phyloP scores from a whole-genome alignment of 2,329 filamentous ascomycete species.

The Fusarium illudens region DNA sequence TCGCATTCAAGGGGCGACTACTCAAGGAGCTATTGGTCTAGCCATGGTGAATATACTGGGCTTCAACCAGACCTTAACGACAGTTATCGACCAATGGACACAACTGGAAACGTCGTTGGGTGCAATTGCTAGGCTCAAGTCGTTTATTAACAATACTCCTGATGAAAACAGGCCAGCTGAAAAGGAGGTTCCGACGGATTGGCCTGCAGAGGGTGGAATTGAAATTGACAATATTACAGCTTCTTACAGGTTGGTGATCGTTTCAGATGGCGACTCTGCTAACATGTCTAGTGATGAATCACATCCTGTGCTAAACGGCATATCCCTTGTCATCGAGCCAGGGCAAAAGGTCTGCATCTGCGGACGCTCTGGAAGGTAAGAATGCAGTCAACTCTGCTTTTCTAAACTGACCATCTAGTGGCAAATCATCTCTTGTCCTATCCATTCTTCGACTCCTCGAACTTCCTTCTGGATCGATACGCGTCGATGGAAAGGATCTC shows the following conservation, averaged over 20 bases:
- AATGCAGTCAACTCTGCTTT: rapidly evolving
- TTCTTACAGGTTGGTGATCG: slow-evolving; percentile 35
- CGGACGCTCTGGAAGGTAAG: slow-evolving; percentile 55
- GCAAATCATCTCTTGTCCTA: slow-evolving; percentile 59
- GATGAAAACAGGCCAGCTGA: slow-evolving; percentile 39
- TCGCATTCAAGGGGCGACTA: slow-evolving; percentile 30
- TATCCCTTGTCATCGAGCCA: slow-evolving; percentile 37
- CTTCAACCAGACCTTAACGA: slow-evolving; percentile 44
- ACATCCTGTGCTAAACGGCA: slow-evolving; percentile 13
- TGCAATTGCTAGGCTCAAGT: slow-evolving; percentile 47
- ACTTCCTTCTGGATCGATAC: slow-evolving; percentile 48
- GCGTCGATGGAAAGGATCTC: slow-evolving; percentile 55
- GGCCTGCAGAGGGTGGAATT: slow-evolving; percentile 42
- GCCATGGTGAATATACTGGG: slow-evolving; percentile 42
- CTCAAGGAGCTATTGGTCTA: slow-evolving; percentile 44
- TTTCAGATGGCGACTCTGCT: background rate
- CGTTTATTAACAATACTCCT: slow-evolving; percentile 41
- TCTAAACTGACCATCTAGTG: slow-evolving; percentile 44
- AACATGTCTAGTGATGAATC: slow-evolving; percentile 23
- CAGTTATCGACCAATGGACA: slow-evolving; percentile 49
- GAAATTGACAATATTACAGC: slow-evolving; percentile 41
- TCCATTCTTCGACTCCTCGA: slow-evolving; percentile 60
- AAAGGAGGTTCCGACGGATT: slow-evolving; percentile 21
- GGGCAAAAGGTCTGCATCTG: slow-evolving; percentile 60
- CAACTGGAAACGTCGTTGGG: slow-evolving; percentile 49